phyloP scores from a whole-genome alignment of 2,329 filamentous ascomycete species.

The Epichloe scottii region DNA sequence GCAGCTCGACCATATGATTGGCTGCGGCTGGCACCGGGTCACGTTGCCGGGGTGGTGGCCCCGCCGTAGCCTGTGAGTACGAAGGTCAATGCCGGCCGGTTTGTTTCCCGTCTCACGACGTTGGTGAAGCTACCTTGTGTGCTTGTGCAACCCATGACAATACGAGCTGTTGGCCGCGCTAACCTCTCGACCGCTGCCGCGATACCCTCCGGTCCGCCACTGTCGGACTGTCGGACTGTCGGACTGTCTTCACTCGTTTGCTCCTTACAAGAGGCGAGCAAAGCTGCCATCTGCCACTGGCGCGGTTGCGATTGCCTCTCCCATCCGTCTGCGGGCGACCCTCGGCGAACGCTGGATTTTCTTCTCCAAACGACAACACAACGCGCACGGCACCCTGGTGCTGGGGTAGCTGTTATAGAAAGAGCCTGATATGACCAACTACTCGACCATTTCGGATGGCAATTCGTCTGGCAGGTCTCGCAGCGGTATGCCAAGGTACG shows the following conservation, averaged over 20 bases:
- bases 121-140: too few species aligned
- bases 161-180: background rate
- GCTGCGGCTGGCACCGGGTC: background rate
- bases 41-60: background rate
- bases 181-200: background rate
- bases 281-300: background rate
- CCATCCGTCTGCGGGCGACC: background rate
- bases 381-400: conserved; percentile 3
- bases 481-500: conserved; percentile 38
- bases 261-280: background rate
- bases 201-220: background rate
- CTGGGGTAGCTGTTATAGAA: background rate
- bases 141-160: background rate
- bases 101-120: background rate
- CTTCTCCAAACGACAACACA: background rate
- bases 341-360: too few species aligned
- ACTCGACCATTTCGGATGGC: conserved; percentile 39
- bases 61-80: background rate
- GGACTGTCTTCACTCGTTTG: background rate
- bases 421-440: conserved; percentile 37
- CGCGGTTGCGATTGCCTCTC: background rate
- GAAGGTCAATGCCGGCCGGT: background rate
- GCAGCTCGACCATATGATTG: background rate
- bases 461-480: conserved; percentile 23
- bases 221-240: background rate